A percentile compares a stretch with the other conserved stretches of the same genome.
Evolutionary conservation across 441 rosid species (phyloP).

Genomic region (Eutrema salsugineum): DNA sequence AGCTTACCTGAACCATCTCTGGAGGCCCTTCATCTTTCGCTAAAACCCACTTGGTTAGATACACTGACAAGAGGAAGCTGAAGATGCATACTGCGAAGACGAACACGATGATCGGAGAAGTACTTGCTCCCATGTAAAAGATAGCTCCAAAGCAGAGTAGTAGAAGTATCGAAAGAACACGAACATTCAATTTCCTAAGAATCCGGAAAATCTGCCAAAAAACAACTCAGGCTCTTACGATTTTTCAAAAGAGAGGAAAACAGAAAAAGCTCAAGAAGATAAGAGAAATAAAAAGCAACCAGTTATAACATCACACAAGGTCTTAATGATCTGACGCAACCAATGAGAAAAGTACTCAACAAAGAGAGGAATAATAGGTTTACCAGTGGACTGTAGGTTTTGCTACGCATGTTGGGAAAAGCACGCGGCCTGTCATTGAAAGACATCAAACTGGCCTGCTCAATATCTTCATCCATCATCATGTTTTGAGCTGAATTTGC

Average conservation of each 20-base stretch:
- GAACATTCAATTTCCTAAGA: conserved; percentile 76
- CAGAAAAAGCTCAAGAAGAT: neutral
- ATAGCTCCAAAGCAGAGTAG: conserved; percentile 72
- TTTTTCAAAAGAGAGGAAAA: neutral
- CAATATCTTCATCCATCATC: conserved; percentile 86
- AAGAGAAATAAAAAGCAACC: neutral
- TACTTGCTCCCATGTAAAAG: conserved; percentile 84
- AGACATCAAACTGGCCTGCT: conserved; percentile 70
- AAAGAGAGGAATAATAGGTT: conserved; percentile 12
- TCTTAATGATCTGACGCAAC: neutral
- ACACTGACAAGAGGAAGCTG: conserved; percentile 74
- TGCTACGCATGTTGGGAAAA: conserved; percentile 89
- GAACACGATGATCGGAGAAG: conserved; percentile 92
- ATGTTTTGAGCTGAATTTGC: conserved; percentile 55
- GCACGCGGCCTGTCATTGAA: conserved; percentile 81
- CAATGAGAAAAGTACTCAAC: neutral
- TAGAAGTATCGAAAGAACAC: conserved; percentile 68
- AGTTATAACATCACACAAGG: neutral
- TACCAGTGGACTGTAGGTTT: conserved; percentile 76
- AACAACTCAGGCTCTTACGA: neutral
- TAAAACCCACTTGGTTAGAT: conserved; percentile 95
- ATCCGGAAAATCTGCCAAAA: conserved; percentile 74
- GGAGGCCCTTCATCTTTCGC: conserved; percentile 99
- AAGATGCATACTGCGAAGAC: conserved; percentile 82
- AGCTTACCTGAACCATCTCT: conserved; percentile 86